A percentile compares a stretch with the other conserved stretches of the same genome.
Conservation (phyloP, 2,329 filamentous ascomycete genomes). For the Alternaria solani region DNA sequence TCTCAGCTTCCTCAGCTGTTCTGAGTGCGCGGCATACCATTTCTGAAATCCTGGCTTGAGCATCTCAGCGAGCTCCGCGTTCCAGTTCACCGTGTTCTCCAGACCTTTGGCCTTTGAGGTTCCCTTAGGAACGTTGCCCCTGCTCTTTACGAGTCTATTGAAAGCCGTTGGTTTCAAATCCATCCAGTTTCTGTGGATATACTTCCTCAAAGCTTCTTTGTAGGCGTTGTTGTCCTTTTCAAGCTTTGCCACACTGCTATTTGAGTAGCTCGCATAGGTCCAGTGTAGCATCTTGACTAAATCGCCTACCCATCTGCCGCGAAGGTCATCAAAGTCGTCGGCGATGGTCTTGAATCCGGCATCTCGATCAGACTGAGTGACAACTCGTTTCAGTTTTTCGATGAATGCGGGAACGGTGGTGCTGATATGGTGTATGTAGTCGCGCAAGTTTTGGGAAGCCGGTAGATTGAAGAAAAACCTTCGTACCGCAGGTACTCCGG, state of each 20-base stretch:
- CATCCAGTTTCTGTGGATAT: constrained; percentile 15
- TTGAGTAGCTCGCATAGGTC: not conserved
- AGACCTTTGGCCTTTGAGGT: constrained; percentile 29
- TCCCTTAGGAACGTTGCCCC: constrained; percentile 19
- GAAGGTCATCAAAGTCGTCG: constrained; percentile 17
- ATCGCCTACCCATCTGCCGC: not conserved
- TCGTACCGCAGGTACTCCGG: constrained; percentile 28
- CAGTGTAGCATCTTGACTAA: not conserved
- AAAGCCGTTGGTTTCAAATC: constrained; percentile 16
- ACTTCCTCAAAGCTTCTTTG: constrained; percentile 12
- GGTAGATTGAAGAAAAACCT: constrained; percentile 23
- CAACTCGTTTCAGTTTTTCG: constrained; percentile 21
- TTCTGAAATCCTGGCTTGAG: constrained; percentile 19
- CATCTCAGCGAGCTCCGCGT: constrained; percentile 23
- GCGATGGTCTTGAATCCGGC: constrained; percentile 25
- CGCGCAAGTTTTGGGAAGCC: constrained; percentile 21
- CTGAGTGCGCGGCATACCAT: constrained; percentile 17
- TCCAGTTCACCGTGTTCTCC: constrained; percentile 28
- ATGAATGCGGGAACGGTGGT: constrained; percentile 13
- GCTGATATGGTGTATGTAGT: constrained; percentile 21
- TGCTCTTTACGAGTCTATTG: constrained; percentile 23
- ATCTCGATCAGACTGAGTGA: constrained; percentile 19
- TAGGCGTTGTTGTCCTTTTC: not conserved
- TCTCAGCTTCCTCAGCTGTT: constrained; percentile 5
- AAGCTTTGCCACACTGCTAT: constrained; percentile 4